Conservation (phyloP, 78 protist species). For the Bodo saltans region DNA sequence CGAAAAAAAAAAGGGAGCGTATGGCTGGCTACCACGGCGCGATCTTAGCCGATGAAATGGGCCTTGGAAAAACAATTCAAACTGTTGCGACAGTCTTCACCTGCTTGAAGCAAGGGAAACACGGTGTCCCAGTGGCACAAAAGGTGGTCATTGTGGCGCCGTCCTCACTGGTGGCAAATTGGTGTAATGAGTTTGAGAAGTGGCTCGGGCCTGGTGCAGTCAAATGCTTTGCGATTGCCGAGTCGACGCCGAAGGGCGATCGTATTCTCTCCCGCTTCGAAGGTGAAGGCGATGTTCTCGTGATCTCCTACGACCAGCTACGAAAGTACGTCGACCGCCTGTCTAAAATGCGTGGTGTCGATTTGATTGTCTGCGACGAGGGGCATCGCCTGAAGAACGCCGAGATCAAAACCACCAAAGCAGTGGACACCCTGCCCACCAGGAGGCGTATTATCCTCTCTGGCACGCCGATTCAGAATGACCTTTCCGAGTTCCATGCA, state of each 20-base stretch:
- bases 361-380: conserved; percentile 47
- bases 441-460: conserved; percentile 33
- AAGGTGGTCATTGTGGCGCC: conserved; percentile 40
- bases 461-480: conserved; percentile 57
- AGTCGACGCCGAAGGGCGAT: conserved; percentile 1
- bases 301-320: conserved; percentile 42
- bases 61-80: conserved; percentile 46
- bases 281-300: conserved; percentile 15
- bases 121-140: conserved; percentile 9
- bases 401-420: conserved; percentile 15
- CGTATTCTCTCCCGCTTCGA: conserved; percentile 9
- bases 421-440: conserved; percentile 18
- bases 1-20: conserved; percentile 21
- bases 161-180: conserved; percentile 31
- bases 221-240: conserved; percentile 17
- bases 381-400: conserved; percentile 52
- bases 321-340: conserved; percentile 20
- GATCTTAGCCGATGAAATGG: conserved; percentile 49
- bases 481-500: conserved; percentile 32
- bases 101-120: conserved; percentile 15
- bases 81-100: conserved; percentile 30
- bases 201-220: conserved; percentile 27
- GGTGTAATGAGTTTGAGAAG: conserved; percentile 43
- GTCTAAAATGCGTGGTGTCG: not conserved
- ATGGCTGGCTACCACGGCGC: conserved; percentile 5